Base-by-base conservation (phyloP, 2,329 filamentous ascomycete species). In the Fusarium globosum region DNA sequence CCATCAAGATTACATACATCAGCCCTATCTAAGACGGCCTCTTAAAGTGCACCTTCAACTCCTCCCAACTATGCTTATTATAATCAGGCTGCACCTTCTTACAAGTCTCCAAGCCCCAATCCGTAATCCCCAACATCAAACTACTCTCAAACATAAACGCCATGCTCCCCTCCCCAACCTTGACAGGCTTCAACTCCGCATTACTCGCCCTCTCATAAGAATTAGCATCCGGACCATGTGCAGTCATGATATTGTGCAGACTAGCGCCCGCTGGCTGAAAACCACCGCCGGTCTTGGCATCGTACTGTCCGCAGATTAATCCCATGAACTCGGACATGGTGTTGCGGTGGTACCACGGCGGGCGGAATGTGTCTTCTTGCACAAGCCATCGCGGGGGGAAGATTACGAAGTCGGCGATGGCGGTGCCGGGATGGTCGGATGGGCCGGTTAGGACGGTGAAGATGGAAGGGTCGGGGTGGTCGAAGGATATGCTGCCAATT, bases 391-490 rank as follows among this genome's bases (percentile, higher is more conserved):
- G 86, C 1, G 92, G 91, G 6, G 91, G 91, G 82, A 94, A 93
- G 81, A 93, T 90, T 78, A 93, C 90, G 75, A 94, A 93, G 82
- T 94, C 92, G 14, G 90, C 91, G 11, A 92, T 82, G 26, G 92
- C 90, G 0, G 91, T 92, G 14, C 91, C 90, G 0, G 89, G 85
- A 4, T 86, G 86, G 5, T 86, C 83, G 5, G 89, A 90, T 14
- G 87, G 89, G 2, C 89, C 90, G 4, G 92, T 90, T 7, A 93
- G 84, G 8, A 94, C 92, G 1, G 90, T 95, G 83, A 91, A 95
- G 80, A 96, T 95, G 68, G 88, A 91, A 1, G 93, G 93, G 78
- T 95, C 93, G 0, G 93, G 92, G 77, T 96, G 93, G 80, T 95
- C 74, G 20, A 77, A 77, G 2, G 72, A 93, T 73, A 93, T 90